Conservation (phyloP, 164 flowering plant species). For the Buxus sempervirens region DNA sequence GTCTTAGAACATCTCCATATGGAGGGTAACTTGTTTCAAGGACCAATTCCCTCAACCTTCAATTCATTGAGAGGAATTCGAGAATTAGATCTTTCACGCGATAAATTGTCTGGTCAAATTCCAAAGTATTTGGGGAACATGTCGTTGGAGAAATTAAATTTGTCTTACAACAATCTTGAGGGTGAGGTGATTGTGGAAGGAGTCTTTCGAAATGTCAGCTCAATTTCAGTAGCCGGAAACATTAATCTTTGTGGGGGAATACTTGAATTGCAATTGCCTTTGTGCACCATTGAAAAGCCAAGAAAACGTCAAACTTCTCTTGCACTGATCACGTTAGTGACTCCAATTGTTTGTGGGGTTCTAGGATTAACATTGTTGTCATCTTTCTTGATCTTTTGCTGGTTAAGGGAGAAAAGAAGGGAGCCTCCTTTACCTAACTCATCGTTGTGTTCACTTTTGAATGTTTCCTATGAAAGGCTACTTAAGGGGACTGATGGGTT, state of each 20-base stretch:
- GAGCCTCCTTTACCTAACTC: neutral
- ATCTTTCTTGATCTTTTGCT: neutral
- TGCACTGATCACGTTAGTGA: neutral
- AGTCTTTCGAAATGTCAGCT: slow-evolving; percentile 29
- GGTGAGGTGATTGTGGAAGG: slow-evolving; percentile 43
- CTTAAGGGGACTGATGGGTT: slow-evolving; percentile 29
- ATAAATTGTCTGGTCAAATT: slow-evolving; percentile 27
- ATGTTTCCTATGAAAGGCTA: slow-evolving; percentile 25
- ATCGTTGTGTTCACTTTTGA: neutral
- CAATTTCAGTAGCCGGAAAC: slow-evolving; percentile 28
- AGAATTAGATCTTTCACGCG: slow-evolving; percentile 23
- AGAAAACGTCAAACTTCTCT: neutral
- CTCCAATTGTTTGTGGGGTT: neutral
- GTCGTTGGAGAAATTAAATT: slow-evolving; percentile 15
- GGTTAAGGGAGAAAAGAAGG: neutral
- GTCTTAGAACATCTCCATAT: slow-evolving; percentile 7
- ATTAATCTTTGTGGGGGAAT: slow-evolving; percentile 38
- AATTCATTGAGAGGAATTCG: slow-evolving; percentile 13
- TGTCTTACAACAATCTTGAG: slow-evolving; percentile 39
- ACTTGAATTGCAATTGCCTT: slow-evolving; percentile 20
- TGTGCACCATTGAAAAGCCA: slow-evolving; percentile 10
- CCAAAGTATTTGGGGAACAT: slow-evolving; percentile 22
- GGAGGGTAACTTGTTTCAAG: slow-evolving; percentile 20
- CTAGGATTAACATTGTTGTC: neutral
- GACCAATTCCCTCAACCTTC: slow-evolving; percentile 25